Evolutionary conservation across 305 asterid genomes (phyloP).

Genomic region (Plantago coronopus): DNA sequence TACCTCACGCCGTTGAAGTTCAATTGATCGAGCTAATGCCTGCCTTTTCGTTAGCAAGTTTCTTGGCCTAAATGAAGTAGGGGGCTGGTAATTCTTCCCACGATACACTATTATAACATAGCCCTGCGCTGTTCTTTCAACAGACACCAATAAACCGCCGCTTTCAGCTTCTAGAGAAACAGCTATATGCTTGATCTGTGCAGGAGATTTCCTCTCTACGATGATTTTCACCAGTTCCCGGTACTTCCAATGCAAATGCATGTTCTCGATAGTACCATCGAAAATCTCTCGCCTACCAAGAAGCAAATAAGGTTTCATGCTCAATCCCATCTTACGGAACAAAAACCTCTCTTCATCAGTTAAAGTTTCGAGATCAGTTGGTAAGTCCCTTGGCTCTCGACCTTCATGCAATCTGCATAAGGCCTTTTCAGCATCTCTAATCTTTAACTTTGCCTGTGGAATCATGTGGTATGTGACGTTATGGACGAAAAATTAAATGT

Average conservation of each 20-base stretch:
- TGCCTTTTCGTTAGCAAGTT: conserved; percentile 49
- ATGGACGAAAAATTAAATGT: conserved; percentile 15
- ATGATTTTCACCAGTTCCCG: conserved; percentile 83
- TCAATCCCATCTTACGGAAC: conserved; percentile 68
- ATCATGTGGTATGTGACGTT: conserved; percentile 1
- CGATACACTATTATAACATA: conserved; percentile 43
- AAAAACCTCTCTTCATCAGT: conserved; percentile 81
- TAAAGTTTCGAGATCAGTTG: conserved; percentile 77
- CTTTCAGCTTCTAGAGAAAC: conserved; percentile 82
- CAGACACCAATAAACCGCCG: conserved; percentile 83
- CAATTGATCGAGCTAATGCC: conserved; percentile 55
- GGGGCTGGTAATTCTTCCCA: conserved; percentile 54
- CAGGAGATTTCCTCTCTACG: conserved; percentile 50
- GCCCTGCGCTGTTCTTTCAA: conserved; percentile 64
- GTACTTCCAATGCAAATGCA: conserved; percentile 92
- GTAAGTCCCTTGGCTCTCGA: conserved; percentile 54
- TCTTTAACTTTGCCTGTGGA: conserved; percentile 69
- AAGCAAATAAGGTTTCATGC: conserved; percentile 79
- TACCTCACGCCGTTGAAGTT: conserved; percentile 60
- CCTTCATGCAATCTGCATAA: conserved; percentile 53
- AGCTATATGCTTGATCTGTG: conserved; percentile 79
- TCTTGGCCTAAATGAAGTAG: conserved; percentile 40
- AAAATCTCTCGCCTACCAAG: conserved; percentile 84
- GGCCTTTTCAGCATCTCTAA: conserved; percentile 57
- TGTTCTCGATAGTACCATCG: conserved; percentile 82